Evolutionary conservation across 768 basidiomycete genomes (phyloP).

Genomic region (Paxillus involutus): DNA sequence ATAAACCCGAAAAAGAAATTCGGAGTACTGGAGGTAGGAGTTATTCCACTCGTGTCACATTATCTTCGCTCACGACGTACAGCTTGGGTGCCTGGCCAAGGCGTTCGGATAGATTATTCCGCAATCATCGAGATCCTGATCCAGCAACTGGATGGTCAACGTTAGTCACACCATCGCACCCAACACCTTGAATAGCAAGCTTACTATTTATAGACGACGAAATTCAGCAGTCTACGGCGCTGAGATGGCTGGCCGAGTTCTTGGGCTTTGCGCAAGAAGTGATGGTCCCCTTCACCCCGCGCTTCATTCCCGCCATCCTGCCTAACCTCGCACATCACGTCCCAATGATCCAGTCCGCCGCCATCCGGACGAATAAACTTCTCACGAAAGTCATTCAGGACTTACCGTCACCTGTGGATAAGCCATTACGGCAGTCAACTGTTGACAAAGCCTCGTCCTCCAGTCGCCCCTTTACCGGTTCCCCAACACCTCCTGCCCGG

Average conservation of each 20-base stretch:
- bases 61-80: conserved; percentile 5
- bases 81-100: conserved; percentile 95
- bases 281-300: conserved; percentile 92
- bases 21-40: conserved; percentile 64
- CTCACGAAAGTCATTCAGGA: conserved; percentile 84
- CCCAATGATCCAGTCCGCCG: conserved; percentile 83
- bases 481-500: conserved; percentile 58
- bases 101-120: conserved; percentile 86
- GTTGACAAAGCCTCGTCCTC: conserved; percentile 32
- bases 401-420: conserved; percentile 71
- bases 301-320: conserved; percentile 88
- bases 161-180: conserved; percentile 44
- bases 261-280: conserved; percentile 85
- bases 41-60: not conserved
- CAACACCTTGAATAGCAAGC: conserved; percentile 1
- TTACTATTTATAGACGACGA: conserved; percentile 62
- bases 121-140: conserved; percentile 94
- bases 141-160: conserved; percentile 79
- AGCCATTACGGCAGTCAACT: conserved; percentile 22
- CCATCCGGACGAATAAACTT: conserved; percentile 81
- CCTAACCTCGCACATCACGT: conserved; percentile 94
- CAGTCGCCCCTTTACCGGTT: conserved; percentile 42
- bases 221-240: conserved; percentile 91
- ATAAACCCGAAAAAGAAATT: conserved; percentile 45
- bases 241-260: conserved; percentile 92